Evolutionary conservation across 2,329 filamentous ascomycete species (phyloP), one percentile per base, ranked within the genome.

Genomic region (Penicillium occitanis): DNA sequence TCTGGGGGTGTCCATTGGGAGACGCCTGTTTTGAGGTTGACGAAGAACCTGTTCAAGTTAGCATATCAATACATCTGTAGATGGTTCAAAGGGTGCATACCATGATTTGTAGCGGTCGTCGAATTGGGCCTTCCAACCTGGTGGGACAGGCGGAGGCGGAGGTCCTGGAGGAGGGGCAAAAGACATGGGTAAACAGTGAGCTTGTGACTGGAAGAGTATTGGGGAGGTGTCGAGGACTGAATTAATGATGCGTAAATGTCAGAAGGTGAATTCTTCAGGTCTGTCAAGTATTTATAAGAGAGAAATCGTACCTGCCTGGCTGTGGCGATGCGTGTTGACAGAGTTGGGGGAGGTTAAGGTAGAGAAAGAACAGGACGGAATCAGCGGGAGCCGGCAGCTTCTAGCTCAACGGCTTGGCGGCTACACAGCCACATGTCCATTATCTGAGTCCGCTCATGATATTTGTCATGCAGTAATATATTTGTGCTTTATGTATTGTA

Each of bases 1-100:
- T 88, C 91, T 19, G 93, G 93, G 71, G 87, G 90, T 4, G 96
- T 91, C 93, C 93, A 97, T 84, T 94, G 91, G 5, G 93, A 96
- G 75, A 90, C 85, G 74, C 95, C 95, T 70, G 93, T 97, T 78
- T 89, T 87, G 68, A 91, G 87, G 81, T 97, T 95, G 68, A 97
- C 91, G 81, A 91, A 97, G 86, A 95, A 97, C 90, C 90, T 92
- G 69, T 7, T 37, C 5, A 14, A 46, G 14, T 60, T 17, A 57
- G 53, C 25, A 57, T 7, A 25, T 5, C n/a, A 6, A 13, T 35
- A 35, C 3, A 11, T 22, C 22, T 1, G 8, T 1, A 25, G n/a
- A 22, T 3, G 13, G 19, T 4, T 14, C 6, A 8, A 10, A 33
- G 10, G n/a, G 2, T 37, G 17, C 53, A 50, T 42, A 88, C 89